Evolutionary conservation across 2,329 filamentous ascomycete genomes (phyloP), one percentile per base, ranked within the genome.

Genomic region (Leptosphaerulina australis): DNA sequence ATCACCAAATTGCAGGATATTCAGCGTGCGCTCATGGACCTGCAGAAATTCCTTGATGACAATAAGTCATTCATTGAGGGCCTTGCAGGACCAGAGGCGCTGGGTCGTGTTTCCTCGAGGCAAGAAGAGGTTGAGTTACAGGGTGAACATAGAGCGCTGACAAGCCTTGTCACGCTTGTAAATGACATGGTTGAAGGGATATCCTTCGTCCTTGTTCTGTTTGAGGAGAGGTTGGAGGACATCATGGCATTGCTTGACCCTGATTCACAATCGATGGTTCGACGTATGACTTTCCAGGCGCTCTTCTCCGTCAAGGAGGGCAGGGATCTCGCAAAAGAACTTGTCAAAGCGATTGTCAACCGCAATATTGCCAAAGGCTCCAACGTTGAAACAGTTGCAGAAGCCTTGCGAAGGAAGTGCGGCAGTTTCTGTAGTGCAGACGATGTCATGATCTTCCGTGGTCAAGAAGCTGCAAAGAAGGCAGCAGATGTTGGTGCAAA

Each of bases 261-360:
- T 3, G 75, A 81, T 0, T 82, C 87, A 0, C 87, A 87, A 52
- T 81, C 86, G 57, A 83, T 85, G 51, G 84, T 96, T 43, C 82
- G 84, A 50, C 83, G 87, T 26, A 81, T 99, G 44, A 97, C 91
- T 0, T 99, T 90, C 66, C 91, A 97, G 70, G 83, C 84, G 35
- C 83, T 99, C 0, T 97, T 99, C 71, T 89, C 90, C 3, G 85
- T 88, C 31, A 75, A 81, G 5, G 81, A 85, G 14, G 94, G 94
- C 24, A 91, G 91, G 62, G 91, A 96, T 9, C 83, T 97, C 18
- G 95, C 93, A 2, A 97, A 96, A 73, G 83, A 96, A 46, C 80
- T 99, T 1, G 94, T 99, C 48, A 99, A 97, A 72, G 91, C 93
- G 0, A 97, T 99, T 66, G 94, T 99, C 45, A 97, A 97, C 72